Base-by-base conservation (phyloP, 176 grass and related monocot species). In the Tuctoria greenei region DNA sequence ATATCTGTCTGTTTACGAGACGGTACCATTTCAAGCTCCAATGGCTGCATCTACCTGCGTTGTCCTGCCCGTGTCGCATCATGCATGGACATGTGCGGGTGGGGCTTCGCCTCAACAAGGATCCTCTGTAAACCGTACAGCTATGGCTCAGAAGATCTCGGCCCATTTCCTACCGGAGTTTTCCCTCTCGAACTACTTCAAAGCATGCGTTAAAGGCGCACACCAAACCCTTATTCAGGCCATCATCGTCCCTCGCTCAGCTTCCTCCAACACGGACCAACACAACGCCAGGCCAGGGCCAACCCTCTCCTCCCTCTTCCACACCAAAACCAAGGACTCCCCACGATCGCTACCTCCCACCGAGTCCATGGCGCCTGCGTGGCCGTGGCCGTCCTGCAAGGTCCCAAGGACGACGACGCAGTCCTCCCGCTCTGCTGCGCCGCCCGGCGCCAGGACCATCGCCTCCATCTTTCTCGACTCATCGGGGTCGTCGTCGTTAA, bases 331-430 rank as follows among this genome's bases (percentile, higher is more conserved):
- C 44, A 90, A 56, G 77, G 74, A 88, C 25, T 65, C 31, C 39
- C 39, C 9, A 16, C 47, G 7, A 24, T 15, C 66, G 1, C 50
- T 49, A 0, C 75, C 28, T 36, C 57, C 62, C 4, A 8, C 39
- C 24, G 8, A 56, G n/a, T 10, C 65, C 0, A 26, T 58, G 13
- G 56, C 65, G 1, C 78, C 71, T 27, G 58, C 82, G 13, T 86
- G 79, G 71, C 76, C 71, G 28, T 95, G 88, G 92, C 79, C 82
- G 31, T 95, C 88, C 26, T 86, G 79, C 75, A 86, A 86, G 68
- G 66, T 59, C 42, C 83, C 88, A 15, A 81, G 67, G 44, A 82
- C 45, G 40, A 42, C 40, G 45, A 47, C 83, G 9, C 69, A 69
- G 49, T 71, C 88, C 75, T 61, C 75, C 67, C 72, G 66, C 37